phyloP scores from a whole-genome alignment of 495 filamentous ascomycete genomes.

The Podospora sp. region DNA sequence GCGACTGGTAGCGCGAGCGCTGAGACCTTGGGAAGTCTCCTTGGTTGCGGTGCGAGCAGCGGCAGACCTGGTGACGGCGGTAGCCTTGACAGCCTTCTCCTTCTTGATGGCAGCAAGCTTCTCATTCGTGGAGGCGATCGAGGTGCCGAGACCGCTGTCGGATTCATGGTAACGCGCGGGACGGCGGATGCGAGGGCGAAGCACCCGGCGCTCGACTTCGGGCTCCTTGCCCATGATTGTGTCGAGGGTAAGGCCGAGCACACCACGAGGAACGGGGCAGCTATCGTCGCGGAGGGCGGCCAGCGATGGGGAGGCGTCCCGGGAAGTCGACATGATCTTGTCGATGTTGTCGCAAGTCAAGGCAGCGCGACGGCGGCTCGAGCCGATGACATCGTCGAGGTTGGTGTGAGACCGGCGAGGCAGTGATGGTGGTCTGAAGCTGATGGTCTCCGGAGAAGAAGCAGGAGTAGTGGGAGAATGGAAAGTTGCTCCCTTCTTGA shows the following conservation, averaged over 20 bases:
- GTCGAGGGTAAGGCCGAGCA: constrained; percentile 52
- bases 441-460: constrained; percentile 42
- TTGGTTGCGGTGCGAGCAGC: constrained; percentile 42
- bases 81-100: constrained; percentile 37
- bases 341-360: constrained; percentile 54
- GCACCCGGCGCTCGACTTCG: constrained; percentile 45
- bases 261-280: constrained; percentile 53
- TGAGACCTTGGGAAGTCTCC: constrained; percentile 46
- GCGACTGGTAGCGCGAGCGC: constrained; percentile 53
- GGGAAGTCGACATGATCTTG: constrained; percentile 44
- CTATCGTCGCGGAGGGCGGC: constrained; percentile 49
- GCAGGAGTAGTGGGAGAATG: constrained; percentile 55
- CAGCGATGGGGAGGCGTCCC: constrained; percentile 32
- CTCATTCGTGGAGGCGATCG: constrained; percentile 48
- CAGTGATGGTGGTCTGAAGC: constrained; percentile 54
- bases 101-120: constrained; percentile 34
- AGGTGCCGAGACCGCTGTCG: constrained; percentile 63
- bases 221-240: constrained; percentile 43
- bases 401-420: constrained; percentile 64
- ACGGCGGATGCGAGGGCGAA: constrained; percentile 55
- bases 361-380: constrained; percentile 57
- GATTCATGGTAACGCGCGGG: constrained; percentile 58
- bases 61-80: constrained; percentile 54
- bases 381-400: constrained; percentile 62
- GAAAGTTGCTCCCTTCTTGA: constrained; percentile 68